These are phyloP conservation scores for Rhododendron griersonianum DNA, from an alignment of 148 eudicot genomes.

Conservation along the genomic window DNA sequence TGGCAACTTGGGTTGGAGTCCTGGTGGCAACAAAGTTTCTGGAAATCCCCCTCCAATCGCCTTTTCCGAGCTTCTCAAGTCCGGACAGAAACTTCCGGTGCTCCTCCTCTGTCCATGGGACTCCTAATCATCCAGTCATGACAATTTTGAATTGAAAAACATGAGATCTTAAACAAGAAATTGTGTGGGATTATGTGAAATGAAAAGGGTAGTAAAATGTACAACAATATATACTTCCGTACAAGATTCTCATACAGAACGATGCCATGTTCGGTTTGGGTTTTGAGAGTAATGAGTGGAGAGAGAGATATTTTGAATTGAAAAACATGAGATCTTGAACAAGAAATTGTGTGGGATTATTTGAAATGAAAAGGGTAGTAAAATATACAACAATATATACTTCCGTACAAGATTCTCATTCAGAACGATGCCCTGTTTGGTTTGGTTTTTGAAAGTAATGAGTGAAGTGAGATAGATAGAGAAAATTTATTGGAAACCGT, in stretches of 20 bases:
- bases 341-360: background rate
- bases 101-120: slow-evolving; percentile 62
- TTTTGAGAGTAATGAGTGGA: too few relatives aligned
- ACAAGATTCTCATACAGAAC: too few relatives aligned
- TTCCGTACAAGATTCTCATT: background rate
- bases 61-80: slow-evolving; percentile 55
- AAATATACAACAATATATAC: too few relatives aligned
- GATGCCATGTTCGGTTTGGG: too few relatives aligned
- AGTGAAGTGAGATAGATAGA: too few relatives aligned
- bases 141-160: background rate
- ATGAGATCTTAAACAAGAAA: background rate
- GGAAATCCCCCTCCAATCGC: slow-evolving; percentile 69
- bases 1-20: slow-evolving; percentile 65
- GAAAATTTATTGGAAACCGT: too few relatives aligned
- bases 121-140: slow-evolving; percentile 25
- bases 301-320: background rate
- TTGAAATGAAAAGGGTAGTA: background rate
- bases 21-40: slow-evolving; percentile 53
- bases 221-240: too few relatives aligned
- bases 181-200: background rate
- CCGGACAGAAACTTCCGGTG: slow-evolving; percentile 45
- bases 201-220: background rate
- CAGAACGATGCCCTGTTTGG: too few relatives aligned
- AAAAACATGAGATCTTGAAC: background rate
- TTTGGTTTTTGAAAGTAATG: too few relatives aligned